phyloP scores from a whole-genome alignment of 441 rosid genomes.

The Dalechampia spathulata region DNA sequence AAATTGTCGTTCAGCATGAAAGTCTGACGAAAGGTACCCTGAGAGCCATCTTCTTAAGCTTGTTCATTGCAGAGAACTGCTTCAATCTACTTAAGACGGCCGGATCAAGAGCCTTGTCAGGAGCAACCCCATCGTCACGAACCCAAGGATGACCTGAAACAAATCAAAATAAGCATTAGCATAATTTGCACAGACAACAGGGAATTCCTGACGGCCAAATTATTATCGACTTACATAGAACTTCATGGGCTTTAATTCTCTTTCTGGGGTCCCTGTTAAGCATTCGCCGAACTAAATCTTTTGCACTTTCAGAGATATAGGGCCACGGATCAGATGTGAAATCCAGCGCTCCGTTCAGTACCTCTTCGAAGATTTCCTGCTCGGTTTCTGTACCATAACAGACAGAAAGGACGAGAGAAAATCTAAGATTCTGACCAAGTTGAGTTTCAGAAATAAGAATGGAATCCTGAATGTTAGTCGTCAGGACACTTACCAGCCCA shows the following conservation, averaged over 20 bases:
- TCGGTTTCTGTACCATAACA: constrained; percentile 57
- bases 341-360: constrained; percentile 77
- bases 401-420: constrained; percentile 4
- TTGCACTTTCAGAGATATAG: constrained; percentile 71
- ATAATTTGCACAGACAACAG: neutral
- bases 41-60: constrained; percentile 91
- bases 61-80: constrained; percentile 96
- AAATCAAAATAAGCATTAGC: neutral
- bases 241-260: constrained; percentile 78
- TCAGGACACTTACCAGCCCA: constrained; percentile 74
- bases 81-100: constrained; percentile 78
- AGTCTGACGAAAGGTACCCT: constrained; percentile 28
- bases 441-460: no score
- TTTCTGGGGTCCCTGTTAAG: constrained; percentile 77
- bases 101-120: constrained; percentile 89
- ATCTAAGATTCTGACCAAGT: constrained; percentile 3
- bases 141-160: constrained; percentile 95
- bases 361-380: constrained; percentile 87
- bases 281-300: constrained; percentile 85
- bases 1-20: neutral
- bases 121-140: constrained; percentile 71
- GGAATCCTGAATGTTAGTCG: no score
- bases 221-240: constrained; percentile 54
- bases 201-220: neutral
- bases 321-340: constrained; percentile 96